phyloP scores from a whole-genome alignment of 768 basidiomycete species.

The Kwoniella shandongensis region DNA sequence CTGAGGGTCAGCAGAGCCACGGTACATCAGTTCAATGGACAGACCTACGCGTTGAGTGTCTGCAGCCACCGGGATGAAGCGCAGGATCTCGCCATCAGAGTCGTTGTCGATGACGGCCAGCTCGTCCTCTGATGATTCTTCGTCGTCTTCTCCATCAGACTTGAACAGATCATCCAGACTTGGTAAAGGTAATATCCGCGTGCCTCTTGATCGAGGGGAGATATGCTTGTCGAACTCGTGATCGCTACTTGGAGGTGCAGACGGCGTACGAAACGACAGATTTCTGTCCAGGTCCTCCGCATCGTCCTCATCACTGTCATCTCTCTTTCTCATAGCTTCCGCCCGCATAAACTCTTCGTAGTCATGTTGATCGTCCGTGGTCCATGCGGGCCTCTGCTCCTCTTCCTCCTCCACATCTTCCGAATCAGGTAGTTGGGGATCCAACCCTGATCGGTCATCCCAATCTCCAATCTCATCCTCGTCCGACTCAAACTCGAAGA shows the following conservation, averaged over 20 bases:
- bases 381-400: slow-evolving; percentile 13
- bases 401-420: slow-evolving; percentile 1
- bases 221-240: no score
- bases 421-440: slow-evolving; percentile 17
- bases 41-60: background rate
- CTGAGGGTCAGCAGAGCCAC: no score
- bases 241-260: no score
- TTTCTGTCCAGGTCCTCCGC: background rate
- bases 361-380: slow-evolving; percentile 36
- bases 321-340: slow-evolving; percentile 21
- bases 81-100: background rate
- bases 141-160: slow-evolving; percentile 17
- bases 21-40: no score
- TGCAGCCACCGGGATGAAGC: background rate
- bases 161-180: slow-evolving; percentile 15
- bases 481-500: slow-evolving; percentile 20
- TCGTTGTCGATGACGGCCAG: slow-evolving; percentile 1
- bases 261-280: background rate
- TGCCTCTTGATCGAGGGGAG: slow-evolving; percentile 9
- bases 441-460: slow-evolving; percentile 31
- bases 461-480: slow-evolving; percentile 40
- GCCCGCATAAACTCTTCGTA: slow-evolving; percentile 28
- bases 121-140: slow-evolving; percentile 12
- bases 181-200: slow-evolving; percentile 6
- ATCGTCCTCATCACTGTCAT: background rate